These are phyloP conservation scores for Pestalotiopsis sp. DNA, from an alignment of 2,329 filamentous ascomycete genomes.

Conservation along the genomic window DNA sequence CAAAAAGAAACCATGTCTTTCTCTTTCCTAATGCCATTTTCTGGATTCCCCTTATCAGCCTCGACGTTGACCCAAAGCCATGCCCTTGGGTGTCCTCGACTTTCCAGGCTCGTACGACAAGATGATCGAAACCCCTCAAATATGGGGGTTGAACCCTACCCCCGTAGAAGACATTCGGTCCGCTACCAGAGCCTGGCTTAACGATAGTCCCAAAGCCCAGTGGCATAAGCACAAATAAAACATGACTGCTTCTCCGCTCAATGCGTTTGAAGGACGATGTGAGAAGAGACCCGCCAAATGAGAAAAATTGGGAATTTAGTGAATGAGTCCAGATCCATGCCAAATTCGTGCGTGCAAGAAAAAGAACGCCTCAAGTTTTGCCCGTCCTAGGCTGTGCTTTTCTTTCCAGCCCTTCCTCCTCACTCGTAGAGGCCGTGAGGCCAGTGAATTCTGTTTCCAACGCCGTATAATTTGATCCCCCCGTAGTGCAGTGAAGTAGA, in stretches of 20 bases:
- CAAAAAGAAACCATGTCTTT: not conserved
- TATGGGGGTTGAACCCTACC: not conserved
- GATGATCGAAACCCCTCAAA: not conserved
- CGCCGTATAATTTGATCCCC: not conserved
- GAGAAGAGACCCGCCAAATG: not conserved
- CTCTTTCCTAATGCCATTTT: not conserved
- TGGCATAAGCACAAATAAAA: not conserved
- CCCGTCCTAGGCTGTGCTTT: not conserved
- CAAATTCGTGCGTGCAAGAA: not conserved
- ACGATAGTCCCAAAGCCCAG: not conserved
- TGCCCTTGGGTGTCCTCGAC: not conserved
- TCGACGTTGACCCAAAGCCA: not conserved
- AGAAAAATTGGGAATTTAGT: not conserved
- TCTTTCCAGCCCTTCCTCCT: not conserved
- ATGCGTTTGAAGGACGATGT: not conserved
- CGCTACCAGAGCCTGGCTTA: not conserved
- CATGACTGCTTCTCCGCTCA: not conserved
- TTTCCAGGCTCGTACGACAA: not conserved
- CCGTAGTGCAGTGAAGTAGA: not conserved
- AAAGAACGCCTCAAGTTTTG: not conserved
- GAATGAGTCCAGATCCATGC: not conserved
- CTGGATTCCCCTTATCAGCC: not conserved
- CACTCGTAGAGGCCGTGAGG: not conserved
- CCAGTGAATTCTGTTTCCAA: slow-evolving; percentile 2
- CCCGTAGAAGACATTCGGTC: not conserved